A percentile compares a stretch with the other conserved stretches of the same genome.
Evolutionary conservation across 257 asterid genomes (phyloP).

Genomic region (Jasminum sambac): DNA sequence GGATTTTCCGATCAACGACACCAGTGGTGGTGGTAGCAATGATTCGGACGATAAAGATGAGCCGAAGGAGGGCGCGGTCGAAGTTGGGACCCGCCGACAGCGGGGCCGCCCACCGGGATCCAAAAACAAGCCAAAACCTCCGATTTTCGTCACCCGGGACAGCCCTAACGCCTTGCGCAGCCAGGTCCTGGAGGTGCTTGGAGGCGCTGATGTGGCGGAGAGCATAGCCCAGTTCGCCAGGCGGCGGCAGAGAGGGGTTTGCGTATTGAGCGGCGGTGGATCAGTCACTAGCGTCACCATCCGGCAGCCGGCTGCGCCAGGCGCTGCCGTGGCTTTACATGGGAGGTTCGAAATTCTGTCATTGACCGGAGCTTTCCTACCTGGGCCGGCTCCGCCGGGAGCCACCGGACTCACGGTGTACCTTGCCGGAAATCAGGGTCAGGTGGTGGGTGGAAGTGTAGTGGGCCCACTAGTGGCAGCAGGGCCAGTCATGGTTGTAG

Average conservation of each 20-base stretch:
- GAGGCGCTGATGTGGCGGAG: conserved; percentile 47
- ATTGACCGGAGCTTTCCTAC: conserved; percentile 38
- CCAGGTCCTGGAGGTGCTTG: conserved; percentile 43
- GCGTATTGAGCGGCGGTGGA: conserved; percentile 44
- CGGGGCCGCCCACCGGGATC: conserved; percentile 50
- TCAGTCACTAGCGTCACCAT: conserved; percentile 43
- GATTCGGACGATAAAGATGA: conserved; percentile 38
- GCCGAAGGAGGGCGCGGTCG: conserved; percentile 46
- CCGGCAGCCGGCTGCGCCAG: conserved; percentile 40
- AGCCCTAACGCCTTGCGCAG: conserved; percentile 50
- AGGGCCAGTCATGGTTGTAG: conserved; percentile 46
- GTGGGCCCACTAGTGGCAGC: conserved; percentile 45
- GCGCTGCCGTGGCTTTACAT: conserved; percentile 39
- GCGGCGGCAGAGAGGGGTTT: conserved; percentile 46
- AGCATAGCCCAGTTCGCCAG: conserved; percentile 50
- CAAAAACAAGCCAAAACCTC: conserved; percentile 46
- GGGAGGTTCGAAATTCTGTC: conserved; percentile 48
- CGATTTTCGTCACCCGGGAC: conserved; percentile 48
- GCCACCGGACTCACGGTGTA: conserved; percentile 44
- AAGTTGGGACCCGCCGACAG: conserved; percentile 40
- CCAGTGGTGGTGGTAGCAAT: conserved; percentile 37
- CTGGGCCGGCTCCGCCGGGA: conserved; percentile 45
- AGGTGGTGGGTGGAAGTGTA: conserved; percentile 47
- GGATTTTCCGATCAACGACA: conserved; percentile 33
- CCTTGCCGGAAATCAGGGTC: conserved; percentile 40